Evolutionary conservation across 2,329 filamentous ascomycete species (phyloP), one percentile per base, ranked within the genome.

Genomic region (Aspergillus ruber): DNA sequence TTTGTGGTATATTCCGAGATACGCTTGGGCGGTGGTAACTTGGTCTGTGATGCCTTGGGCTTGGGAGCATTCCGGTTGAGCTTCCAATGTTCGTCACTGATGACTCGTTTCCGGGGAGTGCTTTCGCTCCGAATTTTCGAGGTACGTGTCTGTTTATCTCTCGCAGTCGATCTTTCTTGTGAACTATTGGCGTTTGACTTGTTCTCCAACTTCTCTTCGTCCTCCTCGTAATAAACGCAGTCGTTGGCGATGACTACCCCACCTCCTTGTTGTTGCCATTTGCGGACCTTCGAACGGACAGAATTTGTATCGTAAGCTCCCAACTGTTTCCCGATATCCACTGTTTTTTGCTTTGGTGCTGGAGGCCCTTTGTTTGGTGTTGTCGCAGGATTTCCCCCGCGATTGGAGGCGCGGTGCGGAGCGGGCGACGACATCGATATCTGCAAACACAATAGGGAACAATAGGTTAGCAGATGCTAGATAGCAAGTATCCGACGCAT

Each of bases 1-100:
- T 70, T 66, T 6, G 57, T 62, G 39, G 65, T 67, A 51, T 70
- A 66, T 44, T 67, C 54, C 23, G 63, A 71, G 10, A 74, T 69
- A 46, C 74, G 67, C 55, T 73, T 76, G 18, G 62, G 65, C 12
- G 57, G 54, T 58, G 66, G 57, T 62, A 67, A 45, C 63, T 74
- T 72, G 5, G 68, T 62, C 36, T 67, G 49, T 33, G 61, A 64
- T 15, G 62, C 57, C 50, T 69, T 71, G 15, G 61, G 57, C 45
- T 69, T 73, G 0, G 74, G 65, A 7, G 76, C 68, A 48, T 66
- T 76, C 49, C 74, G 76, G 50, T 75, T 78, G 50, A 75, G 77
- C 51, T 77, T 79, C 65, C 91, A 97, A 70, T 95, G 88, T 46
- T 87, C 86, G 70, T 97, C 91, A 65, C 90, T 96, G 51, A 96